Conservation (phyloP, 2,329 filamentous ascomycete genomes). For the Cladorrhinum sp. region DNA sequence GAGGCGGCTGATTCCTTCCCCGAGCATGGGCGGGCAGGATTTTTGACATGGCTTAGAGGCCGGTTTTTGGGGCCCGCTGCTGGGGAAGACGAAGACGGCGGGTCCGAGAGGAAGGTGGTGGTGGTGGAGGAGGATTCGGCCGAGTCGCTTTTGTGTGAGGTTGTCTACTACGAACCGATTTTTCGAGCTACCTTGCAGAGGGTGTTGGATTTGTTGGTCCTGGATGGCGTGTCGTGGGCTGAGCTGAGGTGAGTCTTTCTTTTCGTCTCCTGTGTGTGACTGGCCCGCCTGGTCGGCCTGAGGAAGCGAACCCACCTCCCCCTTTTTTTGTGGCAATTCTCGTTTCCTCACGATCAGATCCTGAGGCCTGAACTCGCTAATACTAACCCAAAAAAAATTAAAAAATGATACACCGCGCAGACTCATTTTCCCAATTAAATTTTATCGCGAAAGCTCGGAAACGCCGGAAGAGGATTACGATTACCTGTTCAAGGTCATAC, state of each 20-base stretch:
- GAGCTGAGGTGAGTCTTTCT: conserved; percentile 58
- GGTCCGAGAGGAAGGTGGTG: conserved; percentile 73
- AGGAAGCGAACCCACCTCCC: too few species aligned
- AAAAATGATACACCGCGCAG: conserved; percentile 42
- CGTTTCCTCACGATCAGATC: not conserved
- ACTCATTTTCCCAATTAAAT: conserved; percentile 69
- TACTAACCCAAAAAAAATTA: not conserved
- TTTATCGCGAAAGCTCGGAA: conserved; percentile 62
- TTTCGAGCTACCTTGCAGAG: conserved; percentile 71
- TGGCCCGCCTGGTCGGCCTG: not conserved
- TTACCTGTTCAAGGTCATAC: conserved; percentile 68
- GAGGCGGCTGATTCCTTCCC: conserved; percentile 73
- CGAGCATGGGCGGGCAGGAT: conserved; percentile 65
- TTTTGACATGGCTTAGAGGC: conserved; percentile 72
- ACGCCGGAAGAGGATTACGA: conserved; percentile 64
- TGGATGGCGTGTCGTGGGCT: conserved; percentile 80
- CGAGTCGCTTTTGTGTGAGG: conserved; percentile 57
- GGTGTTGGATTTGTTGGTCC: conserved; percentile 67
- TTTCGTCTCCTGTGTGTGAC: not conserved
- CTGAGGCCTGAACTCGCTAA: not conserved
- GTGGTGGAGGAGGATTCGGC: not conserved
- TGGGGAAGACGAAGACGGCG: conserved; percentile 50
- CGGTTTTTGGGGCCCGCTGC: conserved; percentile 58
- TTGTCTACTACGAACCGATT: conserved; percentile 88
- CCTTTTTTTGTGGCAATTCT: not conserved